Evolutionary conservation across 1,139 yeast species (phyloP).

Genomic region (Magnusiomyces starmeri): DNA sequence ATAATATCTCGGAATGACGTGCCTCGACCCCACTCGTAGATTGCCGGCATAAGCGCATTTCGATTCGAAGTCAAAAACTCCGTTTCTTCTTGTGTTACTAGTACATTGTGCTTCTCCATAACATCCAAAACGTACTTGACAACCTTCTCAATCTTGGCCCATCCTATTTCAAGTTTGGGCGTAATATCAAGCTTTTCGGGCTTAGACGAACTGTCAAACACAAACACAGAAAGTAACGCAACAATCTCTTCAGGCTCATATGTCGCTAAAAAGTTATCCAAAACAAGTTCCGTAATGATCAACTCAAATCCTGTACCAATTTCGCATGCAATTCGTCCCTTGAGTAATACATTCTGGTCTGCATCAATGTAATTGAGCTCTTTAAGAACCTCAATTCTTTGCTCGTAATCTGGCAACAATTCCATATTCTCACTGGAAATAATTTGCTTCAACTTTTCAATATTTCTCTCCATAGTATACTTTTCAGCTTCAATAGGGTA

Average conservation of each 20-base stretch:
- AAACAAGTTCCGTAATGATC: conserved; percentile 76
- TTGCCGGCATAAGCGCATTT: conserved; percentile 86
- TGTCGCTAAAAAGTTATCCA: conserved; percentile 87
- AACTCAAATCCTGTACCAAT: conserved; percentile 81
- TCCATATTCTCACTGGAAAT: conserved; percentile 86
- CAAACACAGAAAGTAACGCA: conserved; percentile 84
- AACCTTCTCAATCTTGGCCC: conserved; percentile 59
- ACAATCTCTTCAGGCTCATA: conserved; percentile 95
- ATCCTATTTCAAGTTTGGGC: conserved; percentile 78
- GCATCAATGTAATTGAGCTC: conserved; percentile 71
- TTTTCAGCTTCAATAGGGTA: conserved; percentile 45
- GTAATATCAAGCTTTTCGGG: conserved; percentile 43
- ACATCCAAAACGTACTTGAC: conserved; percentile 56
- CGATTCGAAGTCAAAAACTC: conserved; percentile 76
- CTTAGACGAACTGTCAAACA: conserved; percentile 77
- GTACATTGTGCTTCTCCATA: conserved; percentile 61
- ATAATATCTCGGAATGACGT: conserved; percentile 85
- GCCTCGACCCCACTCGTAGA: conserved; percentile 98
- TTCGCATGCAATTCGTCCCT: conserved; percentile 95
- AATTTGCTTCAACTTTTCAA: conserved; percentile 50
- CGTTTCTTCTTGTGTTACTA: conserved; percentile 76
- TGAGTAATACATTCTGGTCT: conserved; percentile 67
- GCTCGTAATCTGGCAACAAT: conserved; percentile 87
- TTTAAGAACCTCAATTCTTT: conserved; percentile 68
- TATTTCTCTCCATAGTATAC: conserved; percentile 42